Evolutionary conservation across 768 basidiomycete genomes (phyloP), one percentile per base, ranked within the genome.

Genomic region (Leucogyrophana mollusca): DNA sequence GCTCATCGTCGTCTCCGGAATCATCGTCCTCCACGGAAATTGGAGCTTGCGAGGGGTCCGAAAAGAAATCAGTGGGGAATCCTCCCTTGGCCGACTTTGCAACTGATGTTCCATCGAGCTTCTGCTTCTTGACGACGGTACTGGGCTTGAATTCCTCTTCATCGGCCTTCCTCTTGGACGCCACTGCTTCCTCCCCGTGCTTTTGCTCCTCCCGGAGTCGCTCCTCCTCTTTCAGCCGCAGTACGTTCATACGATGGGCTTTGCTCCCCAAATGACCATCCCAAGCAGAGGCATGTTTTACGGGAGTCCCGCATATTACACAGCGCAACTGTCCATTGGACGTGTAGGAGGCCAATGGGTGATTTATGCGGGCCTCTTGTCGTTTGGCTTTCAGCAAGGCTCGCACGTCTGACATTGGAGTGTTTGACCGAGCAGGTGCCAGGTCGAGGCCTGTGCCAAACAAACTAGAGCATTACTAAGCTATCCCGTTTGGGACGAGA

Each of bases 221-320:
- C 47, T 83, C 79, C 53, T 82, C 76, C 57, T 82, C 80, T 50
- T 73, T 78, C 35, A 82, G 57, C 14, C 78, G 77, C 9, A 73
- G 72, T 14, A 83, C 80, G 56, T 80, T 83, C 33, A 73, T 82
- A 25, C 90, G 80, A 60, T 93, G 90, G 2, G 66, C 66, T 67
- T 92, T 92, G 68, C 85, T 89, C 10, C 85, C 89, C 16, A 93
- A 62, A 65, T 93, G 90, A 17, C 90, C 88, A 49, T 90, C 82
- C 90, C 90, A 93, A n/a, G 86, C 85, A 20, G 85, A 80, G 3
- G 87, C 77, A 56, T 90, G 81, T 56, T 90, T 92, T 46, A 93
- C 73, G 16, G 66, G 47, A 9, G 70, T 75, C 2, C 73, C 73
- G 57, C 90, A 93, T 20, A 81, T 77, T 4, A 71, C 57, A 55